Evolutionary conservation across 2,329 filamentous ascomycete genomes (phyloP).

Genomic region (Fusarium newnesense): DNA sequence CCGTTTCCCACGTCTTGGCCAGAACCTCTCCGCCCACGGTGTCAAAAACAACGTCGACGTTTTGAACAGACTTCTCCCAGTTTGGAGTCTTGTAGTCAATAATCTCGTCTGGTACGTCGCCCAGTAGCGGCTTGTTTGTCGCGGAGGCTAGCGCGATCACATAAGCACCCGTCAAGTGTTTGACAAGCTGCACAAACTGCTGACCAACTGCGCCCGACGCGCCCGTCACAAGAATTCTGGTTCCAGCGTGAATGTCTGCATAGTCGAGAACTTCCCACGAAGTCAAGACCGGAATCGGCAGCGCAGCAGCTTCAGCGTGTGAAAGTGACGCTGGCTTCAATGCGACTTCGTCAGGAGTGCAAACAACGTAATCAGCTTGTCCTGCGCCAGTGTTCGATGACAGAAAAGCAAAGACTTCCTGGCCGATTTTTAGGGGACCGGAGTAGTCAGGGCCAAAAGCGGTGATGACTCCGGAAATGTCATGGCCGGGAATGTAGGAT

Average conservation of each 20-base stretch:
- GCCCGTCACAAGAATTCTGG: slow-evolving; percentile 4
- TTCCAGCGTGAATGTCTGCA: rapidly evolving
- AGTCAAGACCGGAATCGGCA: slow-evolving; percentile 20
- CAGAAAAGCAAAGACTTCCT: background rate
- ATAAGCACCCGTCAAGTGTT: slow-evolving; percentile 25
- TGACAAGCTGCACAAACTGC: slow-evolving; percentile 46
- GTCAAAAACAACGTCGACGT: slow-evolving; percentile 14
- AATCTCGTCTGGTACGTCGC: slow-evolving; percentile 28
- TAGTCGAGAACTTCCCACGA: slow-evolving; percentile 21
- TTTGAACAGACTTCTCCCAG: slow-evolving; percentile 34
- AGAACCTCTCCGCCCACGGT: slow-evolving; percentile 26
- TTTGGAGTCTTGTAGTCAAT: slow-evolving; percentile 40
- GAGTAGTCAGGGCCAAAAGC: slow-evolving; percentile 27
- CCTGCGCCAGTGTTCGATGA: background rate
- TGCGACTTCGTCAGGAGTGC: background rate
- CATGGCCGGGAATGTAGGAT: slow-evolving; percentile 48
- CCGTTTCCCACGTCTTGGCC: slow-evolving; percentile 42
- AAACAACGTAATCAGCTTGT: slow-evolving; percentile 8
- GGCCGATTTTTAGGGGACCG: background rate
- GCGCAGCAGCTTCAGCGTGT: background rate
- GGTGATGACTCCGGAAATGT: slow-evolving; percentile 48
- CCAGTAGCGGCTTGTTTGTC: slow-evolving; percentile 28
- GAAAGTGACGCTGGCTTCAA: slow-evolving; percentile 3
- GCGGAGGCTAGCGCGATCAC: slow-evolving; percentile 46
- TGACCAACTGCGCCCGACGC: slow-evolving; percentile 27